Percentiles rank a stretch among this genome's conserved stretches.
Evolutionary conservation across 331 rosid species (phyloP).

Genomic region (Spiraea crenata): DNA sequence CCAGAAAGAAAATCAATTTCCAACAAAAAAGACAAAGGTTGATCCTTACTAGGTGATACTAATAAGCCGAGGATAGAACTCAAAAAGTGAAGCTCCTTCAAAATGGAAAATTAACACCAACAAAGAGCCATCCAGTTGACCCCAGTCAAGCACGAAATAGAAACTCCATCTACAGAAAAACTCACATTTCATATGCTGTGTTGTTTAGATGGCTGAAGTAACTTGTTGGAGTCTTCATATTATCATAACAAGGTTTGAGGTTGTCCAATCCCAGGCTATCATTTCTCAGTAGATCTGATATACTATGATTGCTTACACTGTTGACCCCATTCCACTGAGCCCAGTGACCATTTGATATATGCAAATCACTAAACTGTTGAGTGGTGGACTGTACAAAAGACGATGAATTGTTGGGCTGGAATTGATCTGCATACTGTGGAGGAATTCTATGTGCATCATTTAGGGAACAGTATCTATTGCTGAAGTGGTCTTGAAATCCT

Average conservation of each 20-base stretch:
- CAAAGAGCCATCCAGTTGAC: neutral
- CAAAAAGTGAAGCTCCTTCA: neutral
- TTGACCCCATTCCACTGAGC: conserved; percentile 10
- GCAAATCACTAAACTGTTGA: neutral
- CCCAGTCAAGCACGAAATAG: neutral
- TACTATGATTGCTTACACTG: neutral
- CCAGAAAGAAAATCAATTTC: neutral
- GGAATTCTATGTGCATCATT: conserved; percentile 4
- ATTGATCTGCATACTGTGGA: conserved; percentile 5
- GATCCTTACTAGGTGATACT: conserved; percentile 13
- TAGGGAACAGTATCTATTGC: conserved; percentile 8
- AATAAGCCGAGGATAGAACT: neutral
- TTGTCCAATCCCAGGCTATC: conserved; percentile 7
- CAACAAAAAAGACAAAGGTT: neutral
- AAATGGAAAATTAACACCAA: neutral
- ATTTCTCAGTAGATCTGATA: conserved; percentile 13
- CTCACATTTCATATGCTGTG: conserved; percentile 19
- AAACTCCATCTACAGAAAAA: neutral
- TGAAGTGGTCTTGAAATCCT: conserved; percentile 13
- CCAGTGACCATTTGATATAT: conserved; percentile 9
- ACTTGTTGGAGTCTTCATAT: conserved; percentile 4
- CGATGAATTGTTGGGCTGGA: conserved; percentile 13
- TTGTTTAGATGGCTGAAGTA: conserved; percentile 9
- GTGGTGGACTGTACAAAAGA: neutral
- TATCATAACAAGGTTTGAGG: conserved; percentile 13